phyloP scores from a whole-genome alignment of 495 filamentous ascomycete species.

The Pseudotulostoma volvatum region DNA sequence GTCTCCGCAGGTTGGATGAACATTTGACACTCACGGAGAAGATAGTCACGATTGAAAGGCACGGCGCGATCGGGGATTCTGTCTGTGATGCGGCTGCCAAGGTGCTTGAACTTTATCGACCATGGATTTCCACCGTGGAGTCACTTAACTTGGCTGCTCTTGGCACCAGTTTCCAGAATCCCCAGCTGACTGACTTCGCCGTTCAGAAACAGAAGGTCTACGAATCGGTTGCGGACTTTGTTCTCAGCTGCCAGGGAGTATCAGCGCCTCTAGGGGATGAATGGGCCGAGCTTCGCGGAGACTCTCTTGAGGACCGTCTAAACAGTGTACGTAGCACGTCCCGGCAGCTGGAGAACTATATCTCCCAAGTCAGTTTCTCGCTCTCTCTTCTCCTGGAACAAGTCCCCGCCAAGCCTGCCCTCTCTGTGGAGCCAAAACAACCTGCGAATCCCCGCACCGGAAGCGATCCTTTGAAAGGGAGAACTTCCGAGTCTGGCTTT shows the following conservation, averaged over 20 bases:
- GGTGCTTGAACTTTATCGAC: conserved; percentile 70
- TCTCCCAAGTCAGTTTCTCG: conserved; percentile 75
- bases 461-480: conserved; percentile 19
- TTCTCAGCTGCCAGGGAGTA: conserved; percentile 72
- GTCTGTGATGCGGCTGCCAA: conserved; percentile 58
- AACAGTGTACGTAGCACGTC: conserved; percentile 59
- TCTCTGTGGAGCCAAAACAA: conserved; percentile 11
- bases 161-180: conserved; percentile 60
- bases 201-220: conserved; percentile 83
- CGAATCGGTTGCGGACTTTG: conserved; percentile 77
- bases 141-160: conserved; percentile 69
- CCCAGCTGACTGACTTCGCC: conserved; percentile 74
- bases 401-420: conserved; percentile 33
- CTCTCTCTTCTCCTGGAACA: conserved; percentile 74
- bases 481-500: conserved; percentile 38
- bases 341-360: conserved; percentile 66
- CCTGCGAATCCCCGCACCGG: conserved; percentile 12
- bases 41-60: conserved; percentile 54
- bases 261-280: conserved; percentile 84
- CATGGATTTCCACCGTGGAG: conserved; percentile 74
- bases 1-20: conserved; percentile 73
- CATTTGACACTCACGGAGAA: conserved; percentile 59
- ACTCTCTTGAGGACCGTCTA: conserved; percentile 78
- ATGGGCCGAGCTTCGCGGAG: conserved; percentile 82
- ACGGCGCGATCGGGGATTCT: conserved; percentile 55